Base-by-base conservation (phyloP, 192 early-diverging fungal species). In the Podila minutissima region DNA sequence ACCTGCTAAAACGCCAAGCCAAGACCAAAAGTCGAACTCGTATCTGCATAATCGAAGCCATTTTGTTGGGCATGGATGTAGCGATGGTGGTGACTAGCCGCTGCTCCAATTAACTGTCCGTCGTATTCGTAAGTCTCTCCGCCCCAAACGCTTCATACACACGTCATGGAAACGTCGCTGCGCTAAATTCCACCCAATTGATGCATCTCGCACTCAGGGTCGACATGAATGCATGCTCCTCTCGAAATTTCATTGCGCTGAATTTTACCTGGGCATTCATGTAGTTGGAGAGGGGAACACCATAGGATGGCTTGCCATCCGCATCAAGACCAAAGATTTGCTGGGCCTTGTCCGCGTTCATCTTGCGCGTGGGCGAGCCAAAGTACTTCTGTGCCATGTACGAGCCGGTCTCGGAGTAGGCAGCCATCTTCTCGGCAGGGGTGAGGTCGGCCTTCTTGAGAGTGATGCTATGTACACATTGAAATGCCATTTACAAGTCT, bases 211-310 rank as follows among this genome's bases (percentile, higher is more conserved):
- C 53, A 55, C 51, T n/a, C 50, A 55, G 41, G 41, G 41, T 3
- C 41, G 15, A 46, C 41, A 1, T 46, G 15, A 46, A 46, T 46
- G 41, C 41, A 46, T 46, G 41, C 0, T 3, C 41, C 4, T 11
- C 41, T 46, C 41, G 15, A 46, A 11, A 46, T 3, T 46, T 46
- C 53, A 55, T 55, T 55, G 17, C n/a, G 0, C 6, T 24, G 8
- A 55, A 55, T 1, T 55, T 55, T 81, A 89, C 89, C 83, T 94
- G 92, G 8, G 96, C 97, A 71, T 99, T 98, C 95, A 95, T 92
- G 83, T 91, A 97, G 88, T 97, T 94, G 64, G 94, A 92, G 38
- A 96, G 86, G 17, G 96, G 95, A 35, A 95, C 89, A 53, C 92
- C 93, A 46, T 91, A 90, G 7, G 87, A 64, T 12, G 86, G 83